Base-by-base conservation (phyloP, 768 basidiomycete species). In the Agaricus sinodeliciosus region DNA sequence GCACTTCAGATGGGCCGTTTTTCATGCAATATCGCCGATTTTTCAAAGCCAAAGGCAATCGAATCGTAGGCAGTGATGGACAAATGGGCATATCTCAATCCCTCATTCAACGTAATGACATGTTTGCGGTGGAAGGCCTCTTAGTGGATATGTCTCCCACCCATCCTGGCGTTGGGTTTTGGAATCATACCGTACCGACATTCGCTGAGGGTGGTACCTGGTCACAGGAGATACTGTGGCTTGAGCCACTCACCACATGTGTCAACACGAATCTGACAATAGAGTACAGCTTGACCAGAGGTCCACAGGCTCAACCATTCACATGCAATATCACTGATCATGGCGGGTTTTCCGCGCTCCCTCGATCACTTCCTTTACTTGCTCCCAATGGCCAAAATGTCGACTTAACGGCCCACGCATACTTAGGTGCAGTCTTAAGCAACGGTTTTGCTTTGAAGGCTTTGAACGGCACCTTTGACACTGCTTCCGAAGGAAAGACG, bases 201-300 rank as follows among this genome's bases (percentile, higher is more conserved):
- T 26, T 9, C 9, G 22, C n/a, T 9, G 16, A 37, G 1, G 61
- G 61, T 12, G 56, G 39, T 3, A 31, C 25, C 2, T 62, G 61
- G 61, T 59, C 58, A 4, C 54, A 60, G n/a, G 61, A 62, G 2
- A 42, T 62, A 19, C 34, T 62, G 13, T 62, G 61, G 60, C 49
- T 62, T 11, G 59, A 62, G 37, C 61, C 61, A 2, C 54, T 59
- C n/a, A 55, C 61, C 2, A 12, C 34, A 9, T 62, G 59, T 28
- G 55, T 60, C 43, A 57, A 62, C 35, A 58, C 59, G 3, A 62
- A 60, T 43, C 27, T 62, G 22, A 62, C 61, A 3, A 16, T 63
- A 16, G 57, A 61, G 16, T 63, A 61, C 34, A 51, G 31, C 16
- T 28, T 55, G 11, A 11, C 18, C 8, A 28, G 4, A 7, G 16